These are phyloP conservation scores for Calonectria naviculata DNA, from an alignment of 2,329 filamentous ascomycete genomes.

Conservation along the genomic window DNA sequence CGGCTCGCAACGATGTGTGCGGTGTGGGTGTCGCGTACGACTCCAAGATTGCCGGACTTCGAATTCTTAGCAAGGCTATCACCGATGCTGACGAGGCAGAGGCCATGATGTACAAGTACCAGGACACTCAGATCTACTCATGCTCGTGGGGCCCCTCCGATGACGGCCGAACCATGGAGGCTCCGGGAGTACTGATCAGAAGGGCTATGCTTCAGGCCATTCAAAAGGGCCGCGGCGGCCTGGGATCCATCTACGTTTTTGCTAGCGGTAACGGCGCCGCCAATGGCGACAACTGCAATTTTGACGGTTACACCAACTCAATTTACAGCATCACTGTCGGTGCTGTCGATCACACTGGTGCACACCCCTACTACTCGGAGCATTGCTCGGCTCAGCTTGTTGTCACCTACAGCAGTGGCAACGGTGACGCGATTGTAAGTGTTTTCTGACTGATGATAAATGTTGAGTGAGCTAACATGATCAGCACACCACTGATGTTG, in stretches of 20 bases:
- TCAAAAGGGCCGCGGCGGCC: slow-evolving; percentile 84
- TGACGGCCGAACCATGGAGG: slow-evolving; percentile 94
- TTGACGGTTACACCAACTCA: slow-evolving; percentile 99
- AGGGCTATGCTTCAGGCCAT: slow-evolving; percentile 92
- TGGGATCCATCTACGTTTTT: slow-evolving; percentile 95
- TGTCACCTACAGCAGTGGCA: slow-evolving; percentile 95
- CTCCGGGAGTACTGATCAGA: slow-evolving; percentile 87
- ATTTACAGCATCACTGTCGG: slow-evolving; percentile 99
- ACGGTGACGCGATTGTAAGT: slow-evolving; percentile 82
- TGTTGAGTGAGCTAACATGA: slow-evolving; percentile 21
- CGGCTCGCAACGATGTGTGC: slow-evolving; percentile 91
- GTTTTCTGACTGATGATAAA: background rate
- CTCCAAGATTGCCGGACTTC: slow-evolving; percentile 88
- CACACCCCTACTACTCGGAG: slow-evolving; percentile 97
- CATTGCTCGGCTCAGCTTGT: slow-evolving; percentile 95
- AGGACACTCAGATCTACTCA: slow-evolving; percentile 96
- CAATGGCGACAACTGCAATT: slow-evolving; percentile 96
- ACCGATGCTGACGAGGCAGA: slow-evolving; percentile 92
- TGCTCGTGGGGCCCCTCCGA: slow-evolving; percentile 99
- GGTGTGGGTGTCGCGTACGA: slow-evolving; percentile 97
- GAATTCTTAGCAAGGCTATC: slow-evolving; percentile 92
- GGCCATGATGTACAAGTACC: slow-evolving; percentile 91
- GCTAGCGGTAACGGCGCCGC: slow-evolving; percentile 91
- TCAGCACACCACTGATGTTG: slow-evolving; percentile 93
- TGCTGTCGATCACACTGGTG: slow-evolving; percentile 86